Evolutionary conservation across 2,329 filamentous ascomycete genomes (phyloP).

Genomic region (Apiospora koreana): DNA sequence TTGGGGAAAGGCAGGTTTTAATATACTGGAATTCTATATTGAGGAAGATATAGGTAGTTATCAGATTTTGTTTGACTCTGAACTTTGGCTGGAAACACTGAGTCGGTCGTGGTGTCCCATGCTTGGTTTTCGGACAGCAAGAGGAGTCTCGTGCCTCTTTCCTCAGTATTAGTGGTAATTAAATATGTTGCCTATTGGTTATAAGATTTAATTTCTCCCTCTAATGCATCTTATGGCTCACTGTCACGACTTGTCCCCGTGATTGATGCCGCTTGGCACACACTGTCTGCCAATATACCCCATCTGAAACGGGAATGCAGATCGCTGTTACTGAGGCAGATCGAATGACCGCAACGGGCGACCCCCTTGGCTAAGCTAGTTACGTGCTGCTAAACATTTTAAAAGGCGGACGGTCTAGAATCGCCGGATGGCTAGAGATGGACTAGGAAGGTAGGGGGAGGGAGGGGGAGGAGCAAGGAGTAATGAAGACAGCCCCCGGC

Average conservation of each 20-base stretch:
- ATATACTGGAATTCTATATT: background rate
- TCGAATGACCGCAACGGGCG: background rate
- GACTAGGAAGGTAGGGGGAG: background rate
- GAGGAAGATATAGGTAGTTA: no score
- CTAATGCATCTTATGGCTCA: background rate
- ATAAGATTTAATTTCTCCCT: no score
- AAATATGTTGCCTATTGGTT: background rate
- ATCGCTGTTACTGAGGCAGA: slow-evolving; percentile 3
- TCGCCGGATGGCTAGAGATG: background rate
- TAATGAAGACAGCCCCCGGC: background rate
- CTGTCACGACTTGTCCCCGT: background rate
- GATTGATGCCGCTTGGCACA: background rate
- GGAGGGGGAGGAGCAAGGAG: background rate
- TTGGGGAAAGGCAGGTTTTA: background rate
- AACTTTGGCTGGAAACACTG: no score
- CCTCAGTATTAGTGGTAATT: background rate
- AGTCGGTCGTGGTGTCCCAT: no score
- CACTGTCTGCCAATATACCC: background rate
- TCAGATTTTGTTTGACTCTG: background rate
- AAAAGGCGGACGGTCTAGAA: background rate
- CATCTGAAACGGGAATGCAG: background rate
- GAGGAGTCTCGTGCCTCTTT: background rate
- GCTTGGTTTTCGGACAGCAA: no score
- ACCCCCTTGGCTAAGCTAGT: background rate
- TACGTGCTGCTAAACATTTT: background rate